Base-by-base conservation (phyloP, 2,329 filamentous ascomycete species). In the Alternaria metachromatica region DNA sequence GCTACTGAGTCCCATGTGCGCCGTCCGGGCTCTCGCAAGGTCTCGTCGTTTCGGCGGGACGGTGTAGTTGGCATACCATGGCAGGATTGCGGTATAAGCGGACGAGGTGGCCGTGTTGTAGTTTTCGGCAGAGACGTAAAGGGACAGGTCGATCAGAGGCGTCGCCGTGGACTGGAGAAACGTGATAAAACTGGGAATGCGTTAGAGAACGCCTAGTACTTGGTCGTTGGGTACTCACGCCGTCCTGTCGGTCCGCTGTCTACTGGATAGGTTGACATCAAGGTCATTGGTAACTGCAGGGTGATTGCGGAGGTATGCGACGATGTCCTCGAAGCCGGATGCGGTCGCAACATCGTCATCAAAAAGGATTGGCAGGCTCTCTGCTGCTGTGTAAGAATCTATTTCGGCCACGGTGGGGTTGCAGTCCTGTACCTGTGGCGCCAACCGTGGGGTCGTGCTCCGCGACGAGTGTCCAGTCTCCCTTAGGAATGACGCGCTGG, bases 41-140 rank as follows among this genome's bases (percentile, higher is more conserved):
- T 89, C 84, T 54, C 94, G 91, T 58, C 93, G 84, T 60, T 88
- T 84, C 1, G 92, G 89, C 3, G 94, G 94, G 6, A 96, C 85
- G 45, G 92, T 91, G 88, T 96, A 99, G 72, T 94, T 94, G 66
- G 94, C 86, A 18, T 96, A 94, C 85, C 96, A 97, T 44, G 91
- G 88, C 43, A 98, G 87, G 60, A 97, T 87, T 6, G 84, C 83
- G 69, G 90, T 93, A 82, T 94, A 97, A 41, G 93, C 90, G 3
- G 93, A 92, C 15, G 93, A 89, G 5, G 94, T 97, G 53, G 87
- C 83, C 46, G 86, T 84, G 59, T 89, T 85, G 87, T 96, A 99
- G 83, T 98, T 97, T 67, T 93, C 89, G 61, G 91, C 92, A 30
- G 94, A 96, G 67, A 96, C 91, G 80, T 96, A 98, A 71, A 98